Evolutionary conservation across 371 early-diverging fungal species (phyloP), one percentile per base, ranked within the genome.

Genomic region (Syncephalastrum monosporum): DNA sequence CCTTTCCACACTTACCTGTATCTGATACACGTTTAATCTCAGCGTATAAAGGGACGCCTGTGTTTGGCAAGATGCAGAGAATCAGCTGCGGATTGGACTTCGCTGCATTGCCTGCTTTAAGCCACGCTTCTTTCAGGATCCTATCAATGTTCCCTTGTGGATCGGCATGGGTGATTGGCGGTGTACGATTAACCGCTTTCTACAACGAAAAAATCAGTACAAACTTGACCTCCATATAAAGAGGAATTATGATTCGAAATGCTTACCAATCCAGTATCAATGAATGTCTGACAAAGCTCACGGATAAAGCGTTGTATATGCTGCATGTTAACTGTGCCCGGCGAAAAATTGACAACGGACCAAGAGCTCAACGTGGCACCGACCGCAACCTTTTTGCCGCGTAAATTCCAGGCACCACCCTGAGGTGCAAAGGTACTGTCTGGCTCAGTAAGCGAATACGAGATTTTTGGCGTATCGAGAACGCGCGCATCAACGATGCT

Each of bases 11-110:
- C 45, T 50, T 42, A 57, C 46, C 82, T 2, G 95, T 95, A 70
- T 99, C 98, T 29, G 91, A 84, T 17, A 92, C 84, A 27, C 95
- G 83, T 81, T 98, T 99, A 63, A 98, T 91, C 61, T 94, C 93
- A 53, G 92, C 91, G 72, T 99, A 99, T 3, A 95, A 70, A 3
- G 82, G 85, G 10, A 86, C 81, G 59, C 89, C 89, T 48, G 90
- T 93, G 78, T 89, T 89, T 47, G 92, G 92, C 43, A 97, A 68
- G 50, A 97, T 82, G 68, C 93, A 92, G 8, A 93, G 57, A 29
- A 94, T 67, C 14, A 94, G 53, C 68, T 94, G 92, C 7, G 93
- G 92, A 15, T 79, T 53, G 4, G 72, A 69, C 45, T 88, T 87
- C 48, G 88, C 89, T n/a, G 82, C 76, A 63, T 90, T 85, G 66